Base-by-base conservation (phyloP, 805 yeast species). In the Candida rishiriensis region DNA sequence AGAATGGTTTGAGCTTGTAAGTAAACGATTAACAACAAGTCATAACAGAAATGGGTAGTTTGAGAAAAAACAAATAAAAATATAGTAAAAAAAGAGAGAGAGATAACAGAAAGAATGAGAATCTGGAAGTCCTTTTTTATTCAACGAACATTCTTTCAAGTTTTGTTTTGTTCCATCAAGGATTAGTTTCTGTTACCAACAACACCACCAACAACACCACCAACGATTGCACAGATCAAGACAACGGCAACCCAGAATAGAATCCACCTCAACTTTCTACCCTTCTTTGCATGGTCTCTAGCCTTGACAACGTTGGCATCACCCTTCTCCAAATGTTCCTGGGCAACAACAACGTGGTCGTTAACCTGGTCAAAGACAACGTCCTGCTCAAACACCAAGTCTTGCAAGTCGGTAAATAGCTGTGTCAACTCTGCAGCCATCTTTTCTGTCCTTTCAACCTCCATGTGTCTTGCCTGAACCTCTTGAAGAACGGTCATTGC, bases 381-480 rank as follows among this genome's bases (percentile, higher is more conserved):
- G 66, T 90, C 96, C 72, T 93, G 98, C 69, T 90, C 96, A 55
- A 91, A 88, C 39, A 91, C 97, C 69, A 93, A 74, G 61, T 87
- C 87, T 69, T 93, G 97, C 93, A 93, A 88, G 64, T 93, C 98
- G 60, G 85, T 85, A 73, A 93, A 89, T 64, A 93, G 78, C 71
- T 88, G 96, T 35, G 95, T 87, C 68, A 93, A 79, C 69, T 93
- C 99, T 32, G 91, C 88, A 86, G 93, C 89, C 47, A 96, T 85
- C 70, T 88, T 83, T 69, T 91, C 98, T 68, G 93, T 84, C 72
- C 88, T 87, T 71, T 88, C 85, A 60, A 93, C 80, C 71, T 93
- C 98, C 64, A 85, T 83, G 71, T 93, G 98, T 71, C 99, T 83
- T 41, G 86, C 82, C 70, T 91, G 97, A 45, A 93, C 98, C 70